These are phyloP conservation scores for Candida piceae DNA, from an alignment of 805 yeast genomes.

Conservation along the genomic window DNA sequence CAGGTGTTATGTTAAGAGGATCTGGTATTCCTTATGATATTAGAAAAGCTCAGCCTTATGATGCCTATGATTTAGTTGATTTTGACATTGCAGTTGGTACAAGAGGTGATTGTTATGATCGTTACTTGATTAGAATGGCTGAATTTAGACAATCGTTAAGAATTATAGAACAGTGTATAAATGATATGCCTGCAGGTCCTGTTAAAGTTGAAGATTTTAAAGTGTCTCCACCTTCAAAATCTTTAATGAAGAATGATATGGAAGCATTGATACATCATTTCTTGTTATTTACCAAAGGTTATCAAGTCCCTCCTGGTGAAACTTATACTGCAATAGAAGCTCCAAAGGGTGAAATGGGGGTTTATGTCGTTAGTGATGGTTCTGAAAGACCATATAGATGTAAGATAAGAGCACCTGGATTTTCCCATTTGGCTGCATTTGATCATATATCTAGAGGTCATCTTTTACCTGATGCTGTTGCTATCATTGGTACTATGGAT, in stretches of 20 bases:
- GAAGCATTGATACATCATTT: conserved; percentile 89
- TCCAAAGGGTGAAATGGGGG: conserved; percentile 95
- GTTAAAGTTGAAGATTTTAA: conserved; percentile 88
- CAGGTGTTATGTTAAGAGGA: conserved; percentile 90
- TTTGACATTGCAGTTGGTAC: conserved; percentile 83
- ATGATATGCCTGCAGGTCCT: conserved; percentile 90
- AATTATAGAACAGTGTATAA: conserved; percentile 84
- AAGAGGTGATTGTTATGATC: conserved; percentile 88
- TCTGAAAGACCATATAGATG: conserved; percentile 88
- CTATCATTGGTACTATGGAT: conserved; percentile 93
- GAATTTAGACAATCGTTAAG: conserved; percentile 89
- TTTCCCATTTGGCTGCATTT: conserved; percentile 84
- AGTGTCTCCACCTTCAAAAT: conserved; percentile 76
- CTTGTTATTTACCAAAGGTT: conserved; percentile 82
- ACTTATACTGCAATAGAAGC: conserved; percentile 90
- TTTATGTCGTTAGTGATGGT: conserved; percentile 83
- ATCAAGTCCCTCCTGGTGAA: conserved; percentile 85
- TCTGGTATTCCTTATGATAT: conserved; percentile 85
- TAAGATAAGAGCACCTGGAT: conserved; percentile 92
- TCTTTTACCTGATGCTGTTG: conserved; percentile 87
- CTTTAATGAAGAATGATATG: conserved; percentile 86
- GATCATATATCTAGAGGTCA: conserved; percentile 85
- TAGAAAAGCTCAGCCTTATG: conserved; percentile 84
- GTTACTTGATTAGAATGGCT: conserved; percentile 83
- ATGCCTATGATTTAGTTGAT: conserved; percentile 81